Evolutionary conservation across 768 basidiomycete genomes (phyloP).

Genomic region (Pilatotrama ljubarskyi): DNA sequence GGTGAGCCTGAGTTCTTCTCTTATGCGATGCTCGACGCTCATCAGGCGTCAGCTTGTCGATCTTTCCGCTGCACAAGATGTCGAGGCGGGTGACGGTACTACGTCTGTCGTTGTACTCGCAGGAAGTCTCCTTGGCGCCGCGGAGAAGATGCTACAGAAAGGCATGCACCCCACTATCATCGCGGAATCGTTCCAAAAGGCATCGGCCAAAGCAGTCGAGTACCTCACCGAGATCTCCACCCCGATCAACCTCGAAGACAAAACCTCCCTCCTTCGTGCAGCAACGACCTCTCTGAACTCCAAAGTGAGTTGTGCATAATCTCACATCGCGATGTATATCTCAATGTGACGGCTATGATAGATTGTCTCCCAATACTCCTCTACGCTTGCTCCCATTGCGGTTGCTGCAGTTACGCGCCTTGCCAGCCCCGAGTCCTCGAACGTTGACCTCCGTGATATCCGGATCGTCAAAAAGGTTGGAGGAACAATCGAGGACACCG

Average conservation of each 20-base stretch:
- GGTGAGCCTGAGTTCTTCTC: conserved; percentile 46
- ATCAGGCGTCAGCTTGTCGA: conserved; percentile 78
- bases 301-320: conserved; percentile 54
- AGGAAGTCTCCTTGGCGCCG: conserved; percentile 88
- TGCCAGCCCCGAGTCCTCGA: conserved; percentile 84
- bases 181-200: conserved; percentile 92
- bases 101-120: conserved; percentile 97
- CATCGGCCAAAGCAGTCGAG: conserved; percentile 91
- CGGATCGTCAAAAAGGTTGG: conserved; percentile 98
- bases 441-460: conserved; percentile 95
- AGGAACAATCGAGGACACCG: conserved; percentile 98
- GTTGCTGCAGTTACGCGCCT: conserved; percentile 95
- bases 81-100: conserved; percentile 98
- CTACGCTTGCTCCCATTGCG: conserved; percentile 96
- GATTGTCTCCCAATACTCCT: conserved; percentile 99
- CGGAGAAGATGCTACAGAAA: conserved; percentile 95
- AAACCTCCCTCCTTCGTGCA: conserved; percentile 80
- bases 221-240: conserved; percentile 90
- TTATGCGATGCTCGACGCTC: not conserved
- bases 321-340: not conserved
- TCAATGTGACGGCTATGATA: conserved; percentile 31
- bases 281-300: conserved; percentile 96
- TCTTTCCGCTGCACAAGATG: conserved; percentile 95
- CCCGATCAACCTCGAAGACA: conserved; percentile 89
- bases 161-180: conserved; percentile 98